These are phyloP conservation scores for Pleurotus sapidus DNA, from an alignment of 768 basidiomycete genomes.

Conservation along the genomic window DNA sequence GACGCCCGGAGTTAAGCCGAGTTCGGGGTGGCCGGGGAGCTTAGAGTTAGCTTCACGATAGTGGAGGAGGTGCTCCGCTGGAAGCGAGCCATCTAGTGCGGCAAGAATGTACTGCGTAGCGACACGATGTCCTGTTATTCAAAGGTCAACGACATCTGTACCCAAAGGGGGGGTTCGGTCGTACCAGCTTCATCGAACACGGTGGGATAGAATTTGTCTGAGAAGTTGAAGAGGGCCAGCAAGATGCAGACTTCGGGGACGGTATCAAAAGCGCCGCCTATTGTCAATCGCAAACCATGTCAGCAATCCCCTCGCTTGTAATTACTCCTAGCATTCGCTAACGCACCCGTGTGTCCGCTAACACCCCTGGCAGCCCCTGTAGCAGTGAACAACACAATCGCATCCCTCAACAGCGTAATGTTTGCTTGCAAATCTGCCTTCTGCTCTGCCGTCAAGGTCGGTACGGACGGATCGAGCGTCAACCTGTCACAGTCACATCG, in stretches of 20 bases:
- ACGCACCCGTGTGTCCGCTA: slow-evolving; percentile 77
- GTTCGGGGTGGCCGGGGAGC: slow-evolving; percentile 87
- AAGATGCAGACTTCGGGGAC: slow-evolving; percentile 84
- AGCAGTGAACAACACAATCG: slow-evolving; percentile 82
- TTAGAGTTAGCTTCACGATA: slow-evolving; percentile 86
- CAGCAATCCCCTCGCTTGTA: not conserved
- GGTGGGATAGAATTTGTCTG: slow-evolving; percentile 62
- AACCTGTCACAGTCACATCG: slow-evolving; percentile 42
- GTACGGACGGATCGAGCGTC: slow-evolving; percentile 66
- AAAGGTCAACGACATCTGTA: not conserved
- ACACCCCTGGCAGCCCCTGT: slow-evolving; percentile 84
- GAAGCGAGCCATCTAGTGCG: slow-evolving; percentile 69
- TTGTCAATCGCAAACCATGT: not conserved
- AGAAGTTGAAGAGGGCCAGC: slow-evolving; percentile 66
- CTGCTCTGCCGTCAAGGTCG: slow-evolving; percentile 62
- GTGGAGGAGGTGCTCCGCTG: slow-evolving; percentile 74
- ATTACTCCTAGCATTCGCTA: not conserved
- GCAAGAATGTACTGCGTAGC: slow-evolving; percentile 87
- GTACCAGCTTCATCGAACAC: slow-evolving; percentile 81
- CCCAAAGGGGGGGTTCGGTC: slow-evolving; percentile 13
- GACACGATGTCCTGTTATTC: slow-evolving; percentile 71
- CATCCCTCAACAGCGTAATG: slow-evolving; percentile 81
- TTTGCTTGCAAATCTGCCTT: slow-evolving; percentile 58
- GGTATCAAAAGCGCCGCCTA: slow-evolving; percentile 70
- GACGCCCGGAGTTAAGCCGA: slow-evolving; percentile 88